These are phyloP conservation scores for Dryadomyces sulphureus DNA, from an alignment of 2,329 filamentous ascomycete species.

Conservation along the genomic window DNA sequence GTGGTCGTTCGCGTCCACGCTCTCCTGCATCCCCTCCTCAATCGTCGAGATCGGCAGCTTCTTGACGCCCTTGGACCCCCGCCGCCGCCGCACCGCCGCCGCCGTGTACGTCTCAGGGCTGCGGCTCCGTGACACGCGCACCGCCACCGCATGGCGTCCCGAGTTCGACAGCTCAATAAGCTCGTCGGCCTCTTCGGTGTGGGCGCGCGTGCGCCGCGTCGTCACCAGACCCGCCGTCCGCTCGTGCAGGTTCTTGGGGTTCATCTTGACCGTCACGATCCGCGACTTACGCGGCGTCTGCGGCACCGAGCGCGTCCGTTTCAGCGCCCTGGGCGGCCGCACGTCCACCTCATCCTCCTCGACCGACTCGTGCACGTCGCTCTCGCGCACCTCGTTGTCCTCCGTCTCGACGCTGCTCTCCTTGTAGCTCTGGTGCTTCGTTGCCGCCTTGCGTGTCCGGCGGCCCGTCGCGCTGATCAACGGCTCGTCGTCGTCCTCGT, in stretches of 20 bases:
- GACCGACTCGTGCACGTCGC: constrained; percentile 17
- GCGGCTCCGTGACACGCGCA: constrained; percentile 36
- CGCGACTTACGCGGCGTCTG: constrained; percentile 10
- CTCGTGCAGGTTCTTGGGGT: constrained; percentile 6
- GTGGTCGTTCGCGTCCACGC: constrained; percentile 14
- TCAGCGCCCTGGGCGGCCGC: constrained; percentile 22
- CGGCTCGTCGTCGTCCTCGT: constrained; percentile 23
- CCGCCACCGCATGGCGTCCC: constrained; percentile 37
- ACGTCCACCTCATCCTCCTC: constrained; percentile 22
- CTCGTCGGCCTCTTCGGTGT: constrained; percentile 39
- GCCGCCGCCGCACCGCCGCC: constrained; percentile 23
- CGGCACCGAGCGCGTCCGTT: constrained; percentile 3
- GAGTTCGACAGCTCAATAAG: constrained; percentile 45
- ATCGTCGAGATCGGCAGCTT: constrained; percentile 26
- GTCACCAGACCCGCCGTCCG: constrained; percentile 9
- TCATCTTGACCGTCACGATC: constrained; percentile 17
- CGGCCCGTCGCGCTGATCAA: constrained; percentile 26
- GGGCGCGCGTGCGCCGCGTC: constrained; percentile 32
- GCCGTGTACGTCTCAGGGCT: constrained; percentile 35
- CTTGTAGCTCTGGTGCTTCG: constrained; percentile 28
- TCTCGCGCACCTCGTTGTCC: constrained; percentile 20
- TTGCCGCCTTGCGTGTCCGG: constrained; percentile 28
- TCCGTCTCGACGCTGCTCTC: constrained; percentile 22
- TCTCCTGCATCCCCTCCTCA: constrained; percentile 39
- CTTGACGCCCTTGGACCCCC: constrained; percentile 35